A percentile compares a stretch with the other conserved stretches of the same genome.
Evolutionary conservation across 2,329 filamentous ascomycete species (phyloP).

Genomic region (Periconia digitata): DNA sequence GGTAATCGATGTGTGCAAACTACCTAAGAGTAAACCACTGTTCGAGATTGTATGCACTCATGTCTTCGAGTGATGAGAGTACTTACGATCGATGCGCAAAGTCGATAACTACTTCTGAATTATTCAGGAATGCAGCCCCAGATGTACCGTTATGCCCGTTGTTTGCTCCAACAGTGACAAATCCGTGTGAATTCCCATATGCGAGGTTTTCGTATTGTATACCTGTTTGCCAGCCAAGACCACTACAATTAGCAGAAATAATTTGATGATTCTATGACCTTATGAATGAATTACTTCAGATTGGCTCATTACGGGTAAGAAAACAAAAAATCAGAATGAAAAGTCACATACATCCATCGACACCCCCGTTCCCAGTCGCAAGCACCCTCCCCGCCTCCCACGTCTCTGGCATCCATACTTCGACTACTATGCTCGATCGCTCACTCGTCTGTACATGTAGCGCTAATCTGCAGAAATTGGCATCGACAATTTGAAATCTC

Average conservation of each 20-base stretch:
- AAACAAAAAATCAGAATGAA: neutral
- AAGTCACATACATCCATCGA: slow-evolving; percentile 32
- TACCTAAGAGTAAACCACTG: no score
- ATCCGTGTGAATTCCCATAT: slow-evolving; percentile 40
- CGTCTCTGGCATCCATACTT: slow-evolving; percentile 40
- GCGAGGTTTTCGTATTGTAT: slow-evolving; percentile 44
- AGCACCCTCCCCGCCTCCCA: slow-evolving; percentile 45
- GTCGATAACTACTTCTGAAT: slow-evolving; percentile 51
- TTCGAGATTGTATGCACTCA: no score
- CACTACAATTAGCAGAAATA: no score
- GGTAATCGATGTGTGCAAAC: slow-evolving; percentile 43
- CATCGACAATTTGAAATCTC: slow-evolving; percentile 37
- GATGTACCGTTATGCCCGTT: slow-evolving; percentile 48
- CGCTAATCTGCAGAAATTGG: slow-evolving; percentile 46
- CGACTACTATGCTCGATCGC: slow-evolving; percentile 44
- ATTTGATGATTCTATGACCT: no score
- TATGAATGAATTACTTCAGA: no score
- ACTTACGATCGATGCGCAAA: slow-evolving; percentile 48
- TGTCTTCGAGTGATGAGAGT: neutral
- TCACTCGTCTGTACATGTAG: slow-evolving; percentile 47
- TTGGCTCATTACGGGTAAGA: no score
- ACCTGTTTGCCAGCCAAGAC: slow-evolving; percentile 14
- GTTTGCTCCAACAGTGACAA: slow-evolving; percentile 44
- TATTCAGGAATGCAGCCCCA: slow-evolving; percentile 48
- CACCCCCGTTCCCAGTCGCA: slow-evolving; percentile 45